Base-by-base conservation (phyloP, 2,329 filamentous ascomycete species). In the Septoria petroselini region DNA sequence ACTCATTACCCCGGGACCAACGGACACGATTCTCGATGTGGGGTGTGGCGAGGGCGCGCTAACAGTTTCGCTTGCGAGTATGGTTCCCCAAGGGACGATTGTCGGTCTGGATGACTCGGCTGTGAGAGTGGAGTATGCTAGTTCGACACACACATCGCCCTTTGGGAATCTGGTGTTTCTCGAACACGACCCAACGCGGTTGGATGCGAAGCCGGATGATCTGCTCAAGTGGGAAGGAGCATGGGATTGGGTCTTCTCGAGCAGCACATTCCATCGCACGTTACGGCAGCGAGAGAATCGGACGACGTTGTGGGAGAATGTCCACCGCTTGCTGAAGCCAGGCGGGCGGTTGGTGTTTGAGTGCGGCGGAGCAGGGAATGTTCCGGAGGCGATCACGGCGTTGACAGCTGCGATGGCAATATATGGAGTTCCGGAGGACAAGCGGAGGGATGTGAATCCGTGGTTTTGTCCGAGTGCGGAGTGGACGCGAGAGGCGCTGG, bases 391-490 rank as follows among this genome's bases (percentile, higher is more conserved):
- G 55, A 75, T 79, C 21, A 72, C 78, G 0, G 80, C 80, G 1
- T 69, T 86, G 5, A 68, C 82, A 2, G 70, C 73, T 14, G 76
- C 76, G 1, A 70, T 85, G 1, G 43, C 43, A n/a, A 23, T 47
- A 3, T 43, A 38, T 34, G 49, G 43, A 0, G 62, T 82, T 1
- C 71, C 78, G 0, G 57, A 83, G 1, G 61, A 70, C 12, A 30
- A 29, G 11, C 44, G 49, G 4, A 30, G 70, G 17, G 74, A 73
- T 12, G 73, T 47, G 19, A 77, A 78, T 52, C 84, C 84, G 3
- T 88, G 85, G 85, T 88, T 85, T 67, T 41, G 29, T 35, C 88
- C 84, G 0, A 82, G 83, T 55, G 81, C 83, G 60, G 64, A 57
- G 0, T 85, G 82, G 82, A 76, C 80, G 64, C 58, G 60, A 30